Conservation (phyloP, 768 basidiomycete species). For the Termitomyces sp. region DNA sequence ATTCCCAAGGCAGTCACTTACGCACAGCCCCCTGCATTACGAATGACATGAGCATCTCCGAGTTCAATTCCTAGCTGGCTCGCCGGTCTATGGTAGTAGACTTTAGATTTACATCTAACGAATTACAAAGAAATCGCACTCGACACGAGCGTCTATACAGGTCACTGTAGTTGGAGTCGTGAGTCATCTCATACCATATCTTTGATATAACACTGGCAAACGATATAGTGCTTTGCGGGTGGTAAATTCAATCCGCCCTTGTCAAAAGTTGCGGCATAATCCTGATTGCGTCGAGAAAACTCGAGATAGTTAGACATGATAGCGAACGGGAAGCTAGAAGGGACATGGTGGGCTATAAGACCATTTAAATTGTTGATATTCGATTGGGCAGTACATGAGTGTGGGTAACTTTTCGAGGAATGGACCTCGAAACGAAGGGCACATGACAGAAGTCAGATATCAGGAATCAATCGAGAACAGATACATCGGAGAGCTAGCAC, state of each 20-base stretch:
- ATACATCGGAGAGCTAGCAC: background rate
- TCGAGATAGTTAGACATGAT: constrained; percentile 22
- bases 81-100: constrained; percentile 36
- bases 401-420: background rate
- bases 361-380: background rate
- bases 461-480: background rate
- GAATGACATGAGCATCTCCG: constrained; percentile 68
- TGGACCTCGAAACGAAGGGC: too few relatives aligned
- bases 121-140: background rate
- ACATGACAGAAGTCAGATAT: background rate
- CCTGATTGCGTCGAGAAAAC: constrained; percentile 35
- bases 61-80: constrained; percentile 54
- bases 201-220: background rate
- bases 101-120: background rate
- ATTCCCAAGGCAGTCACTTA: constrained; percentile 24
- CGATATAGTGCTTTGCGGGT: constrained; percentile 26
- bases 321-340: background rate
- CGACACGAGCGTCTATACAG: background rate
- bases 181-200: background rate
- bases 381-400: background rate
- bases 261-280: constrained; percentile 41
- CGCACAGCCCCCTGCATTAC: constrained; percentile 69
- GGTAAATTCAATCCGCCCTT: constrained; percentile 31
- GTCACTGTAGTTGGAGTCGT: background rate
- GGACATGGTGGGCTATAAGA: background rate